These are phyloP conservation scores for Tardiomyces digboiensis DNA, from an alignment of 1,139 yeast species.

Conservation along the genomic window DNA sequence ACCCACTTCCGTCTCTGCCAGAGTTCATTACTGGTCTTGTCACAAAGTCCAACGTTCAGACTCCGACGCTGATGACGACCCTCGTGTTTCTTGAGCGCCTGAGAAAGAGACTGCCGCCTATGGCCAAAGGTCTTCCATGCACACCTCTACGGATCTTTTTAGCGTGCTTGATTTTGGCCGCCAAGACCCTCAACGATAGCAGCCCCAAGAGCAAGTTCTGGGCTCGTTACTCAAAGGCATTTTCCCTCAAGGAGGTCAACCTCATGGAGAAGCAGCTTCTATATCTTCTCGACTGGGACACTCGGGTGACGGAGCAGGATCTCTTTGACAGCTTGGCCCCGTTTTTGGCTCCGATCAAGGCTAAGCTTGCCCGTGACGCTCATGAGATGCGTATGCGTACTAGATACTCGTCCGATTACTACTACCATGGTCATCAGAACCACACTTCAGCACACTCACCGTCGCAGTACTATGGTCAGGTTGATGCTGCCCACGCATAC, in stretches of 20 bases:
- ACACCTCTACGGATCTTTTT: conserved; percentile 89
- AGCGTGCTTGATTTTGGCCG: conserved; percentile 80
- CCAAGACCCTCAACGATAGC: conserved; percentile 86
- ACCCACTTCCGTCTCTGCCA: conserved; percentile 36
- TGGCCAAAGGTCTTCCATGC: conserved; percentile 88
- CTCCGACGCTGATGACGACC: conserved; percentile 91
- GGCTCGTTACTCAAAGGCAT: conserved; percentile 85
- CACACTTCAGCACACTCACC: not conserved
- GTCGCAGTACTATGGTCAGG: not conserved
- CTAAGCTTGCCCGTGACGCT: conserved; percentile 10
- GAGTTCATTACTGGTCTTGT: conserved; percentile 66
- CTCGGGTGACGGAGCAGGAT: conserved; percentile 60
- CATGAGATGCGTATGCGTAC: conserved; percentile 3
- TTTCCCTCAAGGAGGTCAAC: conserved; percentile 71
- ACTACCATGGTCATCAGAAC: not conserved
- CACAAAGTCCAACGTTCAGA: conserved; percentile 80
- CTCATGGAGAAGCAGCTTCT: conserved; percentile 86
- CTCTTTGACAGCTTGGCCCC: conserved; percentile 61
- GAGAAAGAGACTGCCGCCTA: conserved; percentile 69
- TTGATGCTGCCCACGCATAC: not conserved
- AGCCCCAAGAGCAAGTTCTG: conserved; percentile 94
- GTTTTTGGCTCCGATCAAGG: conserved; percentile 65
- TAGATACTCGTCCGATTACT: not conserved
- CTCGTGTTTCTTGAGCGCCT: conserved; percentile 72
- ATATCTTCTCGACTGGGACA: conserved; percentile 75